Base-by-base conservation (phyloP, 352 stramenopile genomes). In the Phytophthora pistaciae region DNA sequence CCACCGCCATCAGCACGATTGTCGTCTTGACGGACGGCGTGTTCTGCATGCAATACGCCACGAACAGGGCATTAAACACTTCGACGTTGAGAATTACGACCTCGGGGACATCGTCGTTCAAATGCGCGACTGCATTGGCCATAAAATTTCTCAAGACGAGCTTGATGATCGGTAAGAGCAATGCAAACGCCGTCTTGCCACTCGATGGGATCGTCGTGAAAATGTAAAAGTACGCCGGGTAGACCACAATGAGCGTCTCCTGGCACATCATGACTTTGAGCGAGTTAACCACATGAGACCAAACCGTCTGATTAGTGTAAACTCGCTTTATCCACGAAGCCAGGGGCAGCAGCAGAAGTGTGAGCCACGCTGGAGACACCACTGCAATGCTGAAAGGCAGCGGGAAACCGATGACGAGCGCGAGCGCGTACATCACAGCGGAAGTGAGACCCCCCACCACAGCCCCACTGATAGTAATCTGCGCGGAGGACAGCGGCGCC, bases 11-110 rank as follows among this genome's bases (percentile, higher is more conserved):
- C 7, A 61, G 21, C n/a, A 38, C 55, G 55, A 54, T 31, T 20
- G 48, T 54, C 18, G 56, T 80, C 3, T 31, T 38, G 16, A 74
- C 25, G 23, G 71, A 80, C 1, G 49, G 68, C 5, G 75, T 55
- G 42, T 49, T 49, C 18, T 49, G 42, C 42, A 49, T 49, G 13
- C 42, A 49, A 7, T 49, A 49, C 14, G 42, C 42, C 42, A 49
- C 42, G 16, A 49, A 49, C 18, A 49, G 42, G 10, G 42, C 42
- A 14, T 18, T 49, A 49, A 49, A 49, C 42, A 49, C 42, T 49
- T 49, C 42, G 20, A 49, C 42, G 18, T 49, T 49, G 18, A 49
- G 46, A 7, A 53, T 53, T 16, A 53, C n/a, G n/a, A 53, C 20
- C 20, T 53, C n/a, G 0, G 46, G 46, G 20, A 53, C 25, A 27